phyloP scores from a whole-genome alignment of 441 rosid genomes.

The Eruca vesicaria region DNA sequence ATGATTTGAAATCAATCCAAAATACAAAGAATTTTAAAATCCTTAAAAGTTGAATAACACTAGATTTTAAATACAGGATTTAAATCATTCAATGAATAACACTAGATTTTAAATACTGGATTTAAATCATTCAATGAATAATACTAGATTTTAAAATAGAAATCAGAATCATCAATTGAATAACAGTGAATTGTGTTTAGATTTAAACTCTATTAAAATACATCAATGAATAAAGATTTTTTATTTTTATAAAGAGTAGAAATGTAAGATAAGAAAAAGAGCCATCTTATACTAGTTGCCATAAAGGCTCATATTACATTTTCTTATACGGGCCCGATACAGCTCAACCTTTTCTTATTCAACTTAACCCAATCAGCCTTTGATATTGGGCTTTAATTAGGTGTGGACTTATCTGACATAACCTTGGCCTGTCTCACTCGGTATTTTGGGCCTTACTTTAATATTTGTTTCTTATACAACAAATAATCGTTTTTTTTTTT shows the following conservation, averaged over 20 bases:
- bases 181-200: too few relatives aligned
- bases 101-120: too few relatives aligned
- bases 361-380: not conserved
- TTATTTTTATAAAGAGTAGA: not conserved
- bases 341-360: not conserved
- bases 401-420: not conserved
- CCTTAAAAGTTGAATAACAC: too few relatives aligned
- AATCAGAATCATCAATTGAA: too few relatives aligned
- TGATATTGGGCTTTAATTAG: not conserved
- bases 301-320: not conserved
- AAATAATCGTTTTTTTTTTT: not conserved
- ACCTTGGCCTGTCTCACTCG: not conserved
- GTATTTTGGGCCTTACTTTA: not conserved
- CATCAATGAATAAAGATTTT: too few relatives aligned
- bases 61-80: too few relatives aligned
- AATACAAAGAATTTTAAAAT: too few relatives aligned
- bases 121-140: too few relatives aligned
- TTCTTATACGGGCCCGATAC: not conserved
- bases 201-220: too few relatives aligned
- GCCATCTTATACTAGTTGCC: not conserved
- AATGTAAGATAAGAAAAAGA: not conserved
- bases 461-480: not conserved
- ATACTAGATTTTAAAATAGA: too few relatives aligned
- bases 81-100: too few relatives aligned
- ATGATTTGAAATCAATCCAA: too few relatives aligned